phyloP scores from a whole-genome alignment of 768 basidiomycete species.

The Ramaria sp. region DNA sequence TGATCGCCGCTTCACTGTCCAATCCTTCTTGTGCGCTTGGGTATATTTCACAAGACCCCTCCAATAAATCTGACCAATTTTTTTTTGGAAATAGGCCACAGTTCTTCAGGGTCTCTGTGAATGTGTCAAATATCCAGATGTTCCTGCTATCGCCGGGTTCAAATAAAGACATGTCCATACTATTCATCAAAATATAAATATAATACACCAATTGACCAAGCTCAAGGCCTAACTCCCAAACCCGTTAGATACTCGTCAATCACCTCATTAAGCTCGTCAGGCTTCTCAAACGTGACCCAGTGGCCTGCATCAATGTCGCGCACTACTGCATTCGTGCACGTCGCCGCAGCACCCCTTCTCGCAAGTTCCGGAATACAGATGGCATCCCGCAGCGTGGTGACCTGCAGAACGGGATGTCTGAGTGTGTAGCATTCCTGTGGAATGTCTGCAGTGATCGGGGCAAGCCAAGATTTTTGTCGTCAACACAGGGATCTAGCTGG shows the following conservation, averaged over 20 bases:
- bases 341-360: slow-evolving; percentile 9
- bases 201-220: too few species aligned
- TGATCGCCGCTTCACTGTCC: too few species aligned
- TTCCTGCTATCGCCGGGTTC: too few species aligned
- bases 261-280: slow-evolving; percentile 22
- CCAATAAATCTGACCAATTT: too few species aligned
- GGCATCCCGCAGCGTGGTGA: slow-evolving; percentile 21
- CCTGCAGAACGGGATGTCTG: slow-evolving; percentile 24
- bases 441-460: background rate
- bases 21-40: too few species aligned
- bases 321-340: slow-evolving; percentile 21
- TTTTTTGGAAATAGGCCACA: too few species aligned
- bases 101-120: too few species aligned
- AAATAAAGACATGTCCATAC: too few species aligned
- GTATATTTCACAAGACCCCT: too few species aligned
- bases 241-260: background rate
- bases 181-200: too few species aligned
- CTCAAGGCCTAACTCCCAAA: too few species aligned
- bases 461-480: background rate
- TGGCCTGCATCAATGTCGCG: slow-evolving; percentile 28
- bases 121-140: too few species aligned
- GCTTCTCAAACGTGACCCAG: slow-evolving; percentile 27
- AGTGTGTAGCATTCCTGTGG: slow-evolving; percentile 18
- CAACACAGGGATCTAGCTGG: slow-evolving; percentile 12
- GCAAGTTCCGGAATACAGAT: slow-evolving; percentile 16